Percentiles rank a stretch among this genome's conserved stretches.
Conservation (phyloP, 192 early-diverging fungal genomes). For the Allomyces macrogynus region DNA sequence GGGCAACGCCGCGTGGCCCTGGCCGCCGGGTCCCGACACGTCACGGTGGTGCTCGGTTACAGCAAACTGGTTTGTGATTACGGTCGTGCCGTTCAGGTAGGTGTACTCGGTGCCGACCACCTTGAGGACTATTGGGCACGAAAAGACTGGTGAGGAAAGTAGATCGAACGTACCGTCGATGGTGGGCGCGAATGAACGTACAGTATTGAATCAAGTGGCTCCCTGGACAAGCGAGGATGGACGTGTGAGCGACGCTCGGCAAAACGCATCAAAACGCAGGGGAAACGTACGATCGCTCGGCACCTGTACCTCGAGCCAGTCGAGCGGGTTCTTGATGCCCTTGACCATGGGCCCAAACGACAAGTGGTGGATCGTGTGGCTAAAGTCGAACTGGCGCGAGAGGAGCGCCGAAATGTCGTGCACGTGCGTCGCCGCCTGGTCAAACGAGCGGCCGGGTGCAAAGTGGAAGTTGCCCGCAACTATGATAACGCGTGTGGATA, state of each 20-base stretch:
- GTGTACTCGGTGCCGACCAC: constrained; percentile 70
- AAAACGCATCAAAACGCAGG: too few species aligned
- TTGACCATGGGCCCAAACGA: constrained; percentile 46
- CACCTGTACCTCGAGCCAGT: constrained; percentile 9
- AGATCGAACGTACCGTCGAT: too few species aligned
- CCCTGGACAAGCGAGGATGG: not conserved
- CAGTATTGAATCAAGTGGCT: not conserved
- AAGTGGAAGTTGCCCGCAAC: constrained; percentile 75
- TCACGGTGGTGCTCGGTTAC: constrained; percentile 68
- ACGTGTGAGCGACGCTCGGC: too few species aligned
- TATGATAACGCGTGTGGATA: too few species aligned
- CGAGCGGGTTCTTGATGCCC: constrained; percentile 43
- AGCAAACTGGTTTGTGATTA: constrained; percentile 84
- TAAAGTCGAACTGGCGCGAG: constrained; percentile 47
- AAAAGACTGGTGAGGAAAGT: too few species aligned
- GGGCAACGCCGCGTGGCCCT: constrained; percentile 6
- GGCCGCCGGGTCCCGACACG: constrained; percentile 11
- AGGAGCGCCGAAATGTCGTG: not conserved
- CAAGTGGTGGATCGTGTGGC: constrained; percentile 60
- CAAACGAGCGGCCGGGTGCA: constrained; percentile 50
- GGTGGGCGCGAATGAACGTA: not conserved
- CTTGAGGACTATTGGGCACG: constrained; percentile 31
- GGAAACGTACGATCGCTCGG: not conserved
- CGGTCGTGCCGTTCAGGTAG: constrained; percentile 41
- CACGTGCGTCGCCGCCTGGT: constrained; percentile 2